Percentiles rank a stretch among this genome's conserved stretches.
phyloP scores from a whole-genome alignment of 2,329 filamentous ascomycete genomes.

The Fusarium nisikadoi region DNA sequence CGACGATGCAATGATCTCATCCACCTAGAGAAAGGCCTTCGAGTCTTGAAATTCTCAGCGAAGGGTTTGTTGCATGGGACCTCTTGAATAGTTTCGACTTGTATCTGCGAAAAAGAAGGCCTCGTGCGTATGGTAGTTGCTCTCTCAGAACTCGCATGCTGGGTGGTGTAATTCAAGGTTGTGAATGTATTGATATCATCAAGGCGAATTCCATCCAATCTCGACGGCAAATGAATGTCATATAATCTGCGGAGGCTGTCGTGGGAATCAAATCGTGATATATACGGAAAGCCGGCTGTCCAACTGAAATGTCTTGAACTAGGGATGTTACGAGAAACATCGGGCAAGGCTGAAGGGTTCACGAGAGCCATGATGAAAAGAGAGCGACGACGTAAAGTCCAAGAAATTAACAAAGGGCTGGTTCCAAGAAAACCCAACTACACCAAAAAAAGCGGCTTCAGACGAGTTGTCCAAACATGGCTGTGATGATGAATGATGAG shows the following conservation, averaged over 20 bases:
- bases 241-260: slow-evolving; percentile 37
- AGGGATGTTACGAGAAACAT: slow-evolving; percentile 53
- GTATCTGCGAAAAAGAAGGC: slow-evolving; percentile 39
- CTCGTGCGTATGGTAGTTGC: neutral
- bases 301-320: slow-evolving; percentile 53
- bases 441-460: slow-evolving; percentile 42
- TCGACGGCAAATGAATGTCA: slow-evolving; percentile 47
- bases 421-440: slow-evolving; percentile 59
- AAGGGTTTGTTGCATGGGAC: slow-evolving; percentile 6
- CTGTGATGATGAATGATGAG: slow-evolving; percentile 46
- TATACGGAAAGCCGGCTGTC: slow-evolving; percentile 39
- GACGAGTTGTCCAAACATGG: slow-evolving; percentile 53
- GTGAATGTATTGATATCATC: slow-evolving; percentile 50
- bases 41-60: slow-evolving; percentile 26
- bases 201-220: slow-evolving; percentile 39
- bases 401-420: slow-evolving; percentile 49
- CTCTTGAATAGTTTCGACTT: slow-evolving; percentile 38
- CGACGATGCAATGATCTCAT: slow-evolving; percentile 74
- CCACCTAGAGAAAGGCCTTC: slow-evolving; percentile 75
- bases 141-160: slow-evolving; percentile 4
- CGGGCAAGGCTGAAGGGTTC: slow-evolving; percentile 47
- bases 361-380: slow-evolving; percentile 50
- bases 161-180: slow-evolving; percentile 53
- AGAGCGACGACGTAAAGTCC: slow-evolving; percentile 43
- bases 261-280: neutral